phyloP scores from a whole-genome alignment of 1,284 basidiomycete genomes.

The Boletus albobrunnescens region DNA sequence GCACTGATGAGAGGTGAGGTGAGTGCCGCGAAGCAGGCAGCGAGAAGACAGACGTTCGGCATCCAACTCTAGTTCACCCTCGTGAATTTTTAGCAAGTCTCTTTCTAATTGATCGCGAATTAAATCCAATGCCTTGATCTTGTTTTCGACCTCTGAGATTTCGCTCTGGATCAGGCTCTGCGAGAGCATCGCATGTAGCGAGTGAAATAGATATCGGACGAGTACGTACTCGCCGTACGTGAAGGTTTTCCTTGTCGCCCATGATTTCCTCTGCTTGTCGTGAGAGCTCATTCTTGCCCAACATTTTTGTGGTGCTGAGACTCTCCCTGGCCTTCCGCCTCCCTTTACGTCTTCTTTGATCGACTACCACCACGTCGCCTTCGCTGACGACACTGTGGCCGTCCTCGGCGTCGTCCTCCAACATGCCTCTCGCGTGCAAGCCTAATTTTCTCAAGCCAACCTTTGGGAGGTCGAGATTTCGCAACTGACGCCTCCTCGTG shows the following conservation, averaged over 20 bases:
- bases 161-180: slow-evolving; percentile 82
- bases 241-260: slow-evolving; percentile 85
- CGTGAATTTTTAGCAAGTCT: slow-evolving; percentile 83
- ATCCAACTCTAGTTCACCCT: slow-evolving; percentile 93
- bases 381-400: slow-evolving; percentile 61
- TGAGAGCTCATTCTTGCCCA: slow-evolving; percentile 79
- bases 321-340: slow-evolving; percentile 65
- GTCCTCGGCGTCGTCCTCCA: slow-evolving; percentile 57
- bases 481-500: slow-evolving; percentile 68
- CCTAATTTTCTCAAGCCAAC: slow-evolving; percentile 78
- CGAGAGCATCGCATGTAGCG: slow-evolving; percentile 15
- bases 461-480: slow-evolving; percentile 75
- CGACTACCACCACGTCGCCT: slow-evolving; percentile 61
- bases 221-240: slow-evolving; percentile 73
- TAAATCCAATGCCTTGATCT: slow-evolving; percentile 82
- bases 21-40: slow-evolving; percentile 1
- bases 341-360: slow-evolving; percentile 45
- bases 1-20: slow-evolving; percentile 47
- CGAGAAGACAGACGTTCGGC: slow-evolving; percentile 73
- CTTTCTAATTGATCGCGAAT: slow-evolving; percentile 81
- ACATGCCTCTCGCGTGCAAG: slow-evolving; percentile 70
- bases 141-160: slow-evolving; percentile 81
- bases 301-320: slow-evolving; percentile 61
- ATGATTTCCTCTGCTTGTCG: slow-evolving; percentile 82
- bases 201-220: slow-evolving; percentile 4